These are phyloP conservation scores for Solanum paucissectum DNA, from an alignment of 257 asterid species.

Conservation along the genomic window DNA sequence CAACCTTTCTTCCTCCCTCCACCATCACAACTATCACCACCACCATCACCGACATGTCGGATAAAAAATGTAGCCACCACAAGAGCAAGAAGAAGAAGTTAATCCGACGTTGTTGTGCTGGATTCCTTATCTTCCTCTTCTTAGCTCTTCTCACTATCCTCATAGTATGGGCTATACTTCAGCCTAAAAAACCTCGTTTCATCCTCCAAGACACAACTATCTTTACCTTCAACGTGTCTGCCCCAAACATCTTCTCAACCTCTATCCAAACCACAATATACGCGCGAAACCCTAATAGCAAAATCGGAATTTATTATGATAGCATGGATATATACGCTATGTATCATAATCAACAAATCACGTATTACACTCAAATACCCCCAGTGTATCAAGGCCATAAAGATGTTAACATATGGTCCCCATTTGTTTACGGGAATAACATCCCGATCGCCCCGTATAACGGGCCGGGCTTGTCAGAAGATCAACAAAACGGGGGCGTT, in stretches of 20 bases:
- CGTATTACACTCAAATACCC: slow-evolving; percentile 52
- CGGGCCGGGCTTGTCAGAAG: slow-evolving; percentile 43
- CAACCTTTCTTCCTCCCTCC: background rate
- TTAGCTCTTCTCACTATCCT: slow-evolving; percentile 43
- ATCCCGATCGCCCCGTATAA: slow-evolving; percentile 83
- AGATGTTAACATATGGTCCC: slow-evolving; percentile 74
- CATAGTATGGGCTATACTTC: slow-evolving; percentile 64
- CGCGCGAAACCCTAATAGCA: slow-evolving; percentile 65
- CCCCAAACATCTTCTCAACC: slow-evolving; percentile 69
- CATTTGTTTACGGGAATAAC: slow-evolving; percentile 46
- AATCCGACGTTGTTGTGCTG: slow-evolving; percentile 21
- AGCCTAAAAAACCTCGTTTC: slow-evolving; percentile 75
- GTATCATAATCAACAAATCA: slow-evolving; percentile 68
- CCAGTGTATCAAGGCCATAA: slow-evolving; percentile 80
- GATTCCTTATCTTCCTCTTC: slow-evolving; percentile 29
- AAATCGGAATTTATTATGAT: slow-evolving; percentile 65
- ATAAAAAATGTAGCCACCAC: slow-evolving; percentile 70
- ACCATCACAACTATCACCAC: background rate
- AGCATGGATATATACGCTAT: slow-evolving; percentile 36
- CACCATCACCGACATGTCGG: slow-evolving; percentile 31
- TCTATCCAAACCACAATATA: slow-evolving; percentile 66
- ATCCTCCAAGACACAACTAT: slow-evolving; percentile 90
- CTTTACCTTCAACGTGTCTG: slow-evolving; percentile 64
- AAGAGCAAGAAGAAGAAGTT: slow-evolving; percentile 17
- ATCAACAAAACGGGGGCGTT: slow-evolving; percentile 46